These are phyloP conservation scores for Neonectria coccinea DNA, from an alignment of 2,329 filamentous ascomycete genomes.

Conservation along the genomic window DNA sequence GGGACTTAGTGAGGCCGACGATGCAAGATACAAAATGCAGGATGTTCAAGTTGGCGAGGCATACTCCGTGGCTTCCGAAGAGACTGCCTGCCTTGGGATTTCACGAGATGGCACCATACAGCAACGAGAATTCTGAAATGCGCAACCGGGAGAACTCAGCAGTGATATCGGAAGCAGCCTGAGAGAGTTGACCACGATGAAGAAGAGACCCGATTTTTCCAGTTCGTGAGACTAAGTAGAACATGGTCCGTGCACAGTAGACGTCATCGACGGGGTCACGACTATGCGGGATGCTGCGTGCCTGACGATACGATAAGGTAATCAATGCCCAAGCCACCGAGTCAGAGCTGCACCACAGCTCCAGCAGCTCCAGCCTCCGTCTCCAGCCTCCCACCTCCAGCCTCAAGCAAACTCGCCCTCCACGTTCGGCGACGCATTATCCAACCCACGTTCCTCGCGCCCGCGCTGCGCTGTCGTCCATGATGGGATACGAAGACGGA, in stretches of 20 bases:
- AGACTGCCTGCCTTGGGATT: too few species aligned
- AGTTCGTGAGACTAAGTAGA: background rate
- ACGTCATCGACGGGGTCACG: slow-evolving; percentile 26
- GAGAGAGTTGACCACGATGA: background rate
- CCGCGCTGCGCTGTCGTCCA: slow-evolving; percentile 6
- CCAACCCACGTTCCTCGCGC: slow-evolving; percentile 12
- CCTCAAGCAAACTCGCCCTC: background rate
- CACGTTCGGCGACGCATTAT: background rate
- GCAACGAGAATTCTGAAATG: background rate
- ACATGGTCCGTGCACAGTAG: slow-evolving; percentile 18
- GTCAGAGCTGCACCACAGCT: slow-evolving; percentile 5
- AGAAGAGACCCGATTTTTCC: too few species aligned
- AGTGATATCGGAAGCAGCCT: background rate
- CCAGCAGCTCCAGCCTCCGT: slow-evolving; percentile 7
- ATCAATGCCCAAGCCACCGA: slow-evolving; percentile 16
- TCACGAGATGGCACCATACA: too few species aligned
- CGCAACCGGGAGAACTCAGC: background rate
- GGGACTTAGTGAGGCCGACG: too few species aligned
- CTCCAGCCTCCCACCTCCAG: background rate
- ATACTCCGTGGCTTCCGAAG: too few species aligned
- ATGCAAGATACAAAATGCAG: too few species aligned
- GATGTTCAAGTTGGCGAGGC: too few species aligned
- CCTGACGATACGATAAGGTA: slow-evolving; percentile 18
- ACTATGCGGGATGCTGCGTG: background rate
- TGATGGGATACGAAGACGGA: slow-evolving; percentile 20